Base-by-base conservation (phyloP, 106 monocot species). In the Dioscorea zingiberensis region DNA sequence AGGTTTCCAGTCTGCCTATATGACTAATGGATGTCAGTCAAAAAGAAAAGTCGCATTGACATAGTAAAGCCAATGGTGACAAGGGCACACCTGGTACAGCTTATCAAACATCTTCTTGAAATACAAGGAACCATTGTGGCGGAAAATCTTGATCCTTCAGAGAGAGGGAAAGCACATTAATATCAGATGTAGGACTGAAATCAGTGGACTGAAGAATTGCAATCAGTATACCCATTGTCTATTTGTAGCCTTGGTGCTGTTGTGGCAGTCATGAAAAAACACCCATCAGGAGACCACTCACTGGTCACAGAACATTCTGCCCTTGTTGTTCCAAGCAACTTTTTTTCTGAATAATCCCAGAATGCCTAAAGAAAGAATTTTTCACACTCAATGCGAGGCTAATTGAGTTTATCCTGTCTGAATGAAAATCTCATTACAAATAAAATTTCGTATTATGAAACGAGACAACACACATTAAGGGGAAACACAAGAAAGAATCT, bases 241-340 rank as follows among this genome's bases (percentile, higher is more conserved):
- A 97, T 80, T 77, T 97, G 97, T 23, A 97, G 76, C 62, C 97
- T 88, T 51, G 97, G 92, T 62, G 97, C 91, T 51, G 97, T 97
- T 69, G 97, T 97, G 23, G 97, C 97, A 66, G 91, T 92, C 97
- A 97, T 84, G 67, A 97, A 92, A 81, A 92, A 86, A 18, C 74
- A 60, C 64, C 97, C 97, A 88, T 97, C 82, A 58, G 97, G 92
- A 72, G 97, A 97, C 97, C 97, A 97, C 76, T 97, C 97, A 71
- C 88, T 86, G 47, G 83, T 86, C 60, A 97, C 97, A 28, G 97
- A 92, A 4, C 97, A 97, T 75, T 97, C 92, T 51, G 97, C 97
- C 67, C 75, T 97, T 64, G 88, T 88, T 21, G 70, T 73, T 21
- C 88, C 88, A 54, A 97, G 76, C 76, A 85, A 68, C 65, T 73